A percentile compares a stretch with the other conserved stretches of the same genome.
These are phyloP conservation scores for Rheum nobile DNA, from an alignment of 148 eudicot species.

Conservation along the genomic window DNA sequence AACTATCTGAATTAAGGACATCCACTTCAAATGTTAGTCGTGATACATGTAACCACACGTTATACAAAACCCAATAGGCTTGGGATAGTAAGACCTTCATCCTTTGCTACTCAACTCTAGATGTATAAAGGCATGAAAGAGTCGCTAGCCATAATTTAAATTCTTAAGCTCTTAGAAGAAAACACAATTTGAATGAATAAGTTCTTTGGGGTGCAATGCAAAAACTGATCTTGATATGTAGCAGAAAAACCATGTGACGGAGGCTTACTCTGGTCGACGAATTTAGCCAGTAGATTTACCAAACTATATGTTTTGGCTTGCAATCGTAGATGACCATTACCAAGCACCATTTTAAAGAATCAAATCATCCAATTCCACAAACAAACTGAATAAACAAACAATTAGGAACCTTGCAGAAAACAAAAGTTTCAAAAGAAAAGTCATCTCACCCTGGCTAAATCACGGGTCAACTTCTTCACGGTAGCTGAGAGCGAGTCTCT, in stretches of 20 bases:
- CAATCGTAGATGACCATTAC: background rate
- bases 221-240: background rate
- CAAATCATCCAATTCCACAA: background rate
- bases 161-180: too few species aligned
- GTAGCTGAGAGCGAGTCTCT: conserved; percentile 65
- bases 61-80: too few species aligned
- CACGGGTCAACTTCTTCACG: conserved; percentile 69
- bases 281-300: background rate
- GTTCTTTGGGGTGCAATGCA: background rate
- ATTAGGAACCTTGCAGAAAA: background rate
- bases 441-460: conserved; percentile 54
- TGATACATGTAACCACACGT: too few species aligned
- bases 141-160: too few species aligned
- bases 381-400: background rate
- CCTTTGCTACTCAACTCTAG: too few species aligned
- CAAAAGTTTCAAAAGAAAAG: background rate
- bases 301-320: background rate
- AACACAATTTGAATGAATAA: background rate
- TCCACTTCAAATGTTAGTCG: too few species aligned
- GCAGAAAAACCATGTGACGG: background rate
- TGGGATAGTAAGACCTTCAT: too few species aligned
- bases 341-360: background rate
- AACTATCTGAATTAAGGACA: too few species aligned
- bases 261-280: background rate
- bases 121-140: too few species aligned